Conservation (phyloP, 805 yeast genomes). For the Deakozyma indianensis region DNA sequence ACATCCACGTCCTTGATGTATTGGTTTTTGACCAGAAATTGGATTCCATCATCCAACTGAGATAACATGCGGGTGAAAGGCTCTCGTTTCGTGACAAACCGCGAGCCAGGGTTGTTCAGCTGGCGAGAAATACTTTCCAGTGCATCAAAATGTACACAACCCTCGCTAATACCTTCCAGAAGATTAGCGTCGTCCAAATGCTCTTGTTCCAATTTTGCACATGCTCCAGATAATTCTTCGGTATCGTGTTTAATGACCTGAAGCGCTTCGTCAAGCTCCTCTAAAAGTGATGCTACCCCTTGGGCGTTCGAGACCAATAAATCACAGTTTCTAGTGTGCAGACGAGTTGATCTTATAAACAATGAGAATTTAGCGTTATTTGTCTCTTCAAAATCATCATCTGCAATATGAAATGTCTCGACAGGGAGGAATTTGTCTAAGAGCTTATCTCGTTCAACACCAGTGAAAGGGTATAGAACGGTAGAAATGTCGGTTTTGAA, state of each 20-base stretch:
- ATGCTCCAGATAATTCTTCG: constrained; percentile 42
- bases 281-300: constrained; percentile 30
- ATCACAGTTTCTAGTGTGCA: constrained; percentile 14
- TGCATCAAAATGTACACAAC: constrained; percentile 49
- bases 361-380: constrained; percentile 18
- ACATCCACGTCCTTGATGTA: constrained; percentile 58
- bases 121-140: constrained; percentile 56
- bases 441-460: constrained; percentile 22
- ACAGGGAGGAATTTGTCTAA: constrained; percentile 22
- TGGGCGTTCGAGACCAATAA: constrained; percentile 33
- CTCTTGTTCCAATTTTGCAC: constrained; percentile 34
- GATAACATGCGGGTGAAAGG: constrained; percentile 39
- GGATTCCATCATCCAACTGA: constrained; percentile 53
- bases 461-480: constrained; percentile 24
- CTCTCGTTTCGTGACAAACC: constrained; percentile 38
- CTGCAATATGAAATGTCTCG: constrained; percentile 29
- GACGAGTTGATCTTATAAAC: constrained; percentile 21
- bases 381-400: constrained; percentile 26
- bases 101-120: constrained; percentile 58
- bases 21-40: constrained; percentile 38
- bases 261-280: constrained; percentile 35
- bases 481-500: not conserved
- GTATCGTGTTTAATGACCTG: constrained; percentile 50
- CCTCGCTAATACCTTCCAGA: constrained; percentile 30
- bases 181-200: constrained; percentile 22